Evolutionary conservation across 106 monocot species (phyloP).

Genomic region (Acanthochlamys bracteata): DNA sequence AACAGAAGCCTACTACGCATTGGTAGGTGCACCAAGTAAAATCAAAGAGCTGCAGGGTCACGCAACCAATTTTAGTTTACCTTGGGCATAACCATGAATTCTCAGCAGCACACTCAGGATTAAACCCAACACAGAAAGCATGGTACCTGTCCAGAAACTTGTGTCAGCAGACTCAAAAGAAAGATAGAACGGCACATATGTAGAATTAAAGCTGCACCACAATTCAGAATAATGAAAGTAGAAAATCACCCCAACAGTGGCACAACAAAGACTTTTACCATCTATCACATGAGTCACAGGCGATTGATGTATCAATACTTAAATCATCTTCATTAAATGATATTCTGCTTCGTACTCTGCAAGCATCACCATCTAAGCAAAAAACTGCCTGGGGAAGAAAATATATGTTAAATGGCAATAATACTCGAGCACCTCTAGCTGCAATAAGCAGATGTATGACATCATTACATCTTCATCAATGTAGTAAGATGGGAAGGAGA

Average conservation of each 20-base stretch:
- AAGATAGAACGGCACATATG: no score
- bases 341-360: slow-evolving; percentile 63
- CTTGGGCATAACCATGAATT: slow-evolving; percentile 91
- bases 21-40: no score
- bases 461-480: slow-evolving; percentile 90
- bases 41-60: no score
- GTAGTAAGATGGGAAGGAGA: slow-evolving; percentile 92
- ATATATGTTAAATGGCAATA: neutral
- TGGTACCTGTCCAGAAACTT: slow-evolving; percentile 70
- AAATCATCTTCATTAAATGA: slow-evolving; percentile 36
- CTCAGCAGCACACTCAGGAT: slow-evolving; percentile 41
- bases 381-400: slow-evolving; percentile 59
- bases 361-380: slow-evolving; percentile 80
- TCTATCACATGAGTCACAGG: slow-evolving; percentile 97
- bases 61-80: no score
- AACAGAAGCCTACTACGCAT: no score
- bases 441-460: neutral
- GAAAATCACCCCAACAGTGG: neutral
- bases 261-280: slow-evolving; percentile 32
- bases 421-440: neutral
- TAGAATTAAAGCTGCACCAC: neutral
- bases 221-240: no score
- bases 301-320: slow-evolving; percentile 84
- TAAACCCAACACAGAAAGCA: slow-evolving; percentile 89
- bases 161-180: no score